phyloP scores from a whole-genome alignment of 805 yeast genomes.

The Kuraishia cidri region DNA sequence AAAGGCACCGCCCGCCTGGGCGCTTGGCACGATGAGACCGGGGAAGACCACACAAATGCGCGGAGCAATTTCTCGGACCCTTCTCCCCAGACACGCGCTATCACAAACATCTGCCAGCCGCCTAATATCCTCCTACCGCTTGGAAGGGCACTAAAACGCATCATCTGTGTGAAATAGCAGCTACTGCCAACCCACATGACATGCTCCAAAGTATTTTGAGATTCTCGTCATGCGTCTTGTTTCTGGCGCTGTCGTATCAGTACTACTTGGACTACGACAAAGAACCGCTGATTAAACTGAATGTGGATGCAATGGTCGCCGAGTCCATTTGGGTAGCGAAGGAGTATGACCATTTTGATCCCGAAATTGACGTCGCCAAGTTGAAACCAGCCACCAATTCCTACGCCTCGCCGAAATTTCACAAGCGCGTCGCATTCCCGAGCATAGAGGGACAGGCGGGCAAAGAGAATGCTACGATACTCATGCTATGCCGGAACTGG shows the following conservation, averaged over 20 bases:
- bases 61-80: too few relatives aligned
- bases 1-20: too few relatives aligned
- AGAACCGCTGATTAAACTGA: not conserved
- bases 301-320: not conserved
- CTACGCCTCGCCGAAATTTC: slow-evolving; percentile 19
- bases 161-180: too few relatives aligned
- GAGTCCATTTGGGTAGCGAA: not conserved
- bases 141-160: too few relatives aligned
- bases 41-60: too few relatives aligned
- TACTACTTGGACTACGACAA: not conserved
- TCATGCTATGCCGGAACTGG: slow-evolving; percentile 81
- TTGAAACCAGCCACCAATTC: slow-evolving; percentile 30
- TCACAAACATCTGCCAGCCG: too few relatives aligned
- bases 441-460: slow-evolving; percentile 22
- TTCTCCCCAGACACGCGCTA: too few relatives aligned
- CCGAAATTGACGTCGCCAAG: slow-evolving; percentile 7
- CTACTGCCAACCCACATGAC: too few relatives aligned
- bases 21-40: too few relatives aligned
- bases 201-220: too few relatives aligned
- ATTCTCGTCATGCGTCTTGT: too few relatives aligned
- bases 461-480: slow-evolving; percentile 71
- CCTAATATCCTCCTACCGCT: too few relatives aligned
- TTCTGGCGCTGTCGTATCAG: not conserved
- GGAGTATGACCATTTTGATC: not conserved
- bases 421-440: not conserved